These are phyloP conservation scores for Podospora bellae-mahoneyi DNA, from an alignment of 495 filamentous ascomycete genomes.

Conservation along the genomic window DNA sequence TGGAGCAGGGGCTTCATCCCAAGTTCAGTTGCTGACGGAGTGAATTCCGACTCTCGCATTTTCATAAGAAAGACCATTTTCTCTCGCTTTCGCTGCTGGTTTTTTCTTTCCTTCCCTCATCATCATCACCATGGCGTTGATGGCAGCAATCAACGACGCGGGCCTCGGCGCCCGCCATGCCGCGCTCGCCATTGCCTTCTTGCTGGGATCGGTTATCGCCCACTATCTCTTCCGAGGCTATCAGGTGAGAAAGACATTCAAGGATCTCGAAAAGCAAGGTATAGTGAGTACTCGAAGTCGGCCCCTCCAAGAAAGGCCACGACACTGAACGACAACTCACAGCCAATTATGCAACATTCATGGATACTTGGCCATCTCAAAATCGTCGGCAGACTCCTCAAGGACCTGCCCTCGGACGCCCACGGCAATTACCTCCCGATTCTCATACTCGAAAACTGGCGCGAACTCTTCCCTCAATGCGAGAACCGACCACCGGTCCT, in stretches of 20 bases:
- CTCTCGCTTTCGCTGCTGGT: neutral
- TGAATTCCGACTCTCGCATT: too few species aligned
- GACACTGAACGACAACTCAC: neutral
- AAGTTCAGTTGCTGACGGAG: too few species aligned
- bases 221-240: neutral
- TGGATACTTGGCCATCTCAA: neutral
- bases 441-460: neutral
- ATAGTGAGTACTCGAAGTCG: neutral
- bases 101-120: neutral
- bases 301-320: neutral
- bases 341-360: neutral
- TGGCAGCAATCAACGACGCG: neutral
- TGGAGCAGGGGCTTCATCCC: too few species aligned
- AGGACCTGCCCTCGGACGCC: neutral
- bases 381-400: neutral
- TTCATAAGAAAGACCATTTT: too few species aligned
- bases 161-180: neutral
- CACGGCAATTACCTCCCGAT: neutral
- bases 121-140: neutral
- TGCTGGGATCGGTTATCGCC: neutral
- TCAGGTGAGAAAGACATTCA: neutral
- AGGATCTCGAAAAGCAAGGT: neutral
- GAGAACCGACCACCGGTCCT: constrained; percentile 17
- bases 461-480: neutral
- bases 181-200: neutral